Evolutionary conservation across 1,284 basidiomycete species (phyloP), one percentile per base, ranked within the genome.

Genomic region (Papiliotrema fonsecae): DNA sequence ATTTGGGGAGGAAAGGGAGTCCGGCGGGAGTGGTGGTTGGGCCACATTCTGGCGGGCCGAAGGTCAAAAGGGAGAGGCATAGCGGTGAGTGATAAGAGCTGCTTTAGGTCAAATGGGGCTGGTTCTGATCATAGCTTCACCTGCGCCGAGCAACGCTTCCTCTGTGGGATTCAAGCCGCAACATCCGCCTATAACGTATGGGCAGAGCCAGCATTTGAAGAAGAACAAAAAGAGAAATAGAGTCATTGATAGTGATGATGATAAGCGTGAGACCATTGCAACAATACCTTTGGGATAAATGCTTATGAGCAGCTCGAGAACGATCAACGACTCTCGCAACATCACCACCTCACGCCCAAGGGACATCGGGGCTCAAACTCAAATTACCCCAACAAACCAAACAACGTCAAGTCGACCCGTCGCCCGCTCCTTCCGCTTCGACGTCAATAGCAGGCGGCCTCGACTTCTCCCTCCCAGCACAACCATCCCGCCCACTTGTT

Each of bases 201-300:
- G 59, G 16, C 51, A 37, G 11, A 36, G 27, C 26, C 47, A 55
- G 26, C 59, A 83, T 74, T 82, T 83, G 68, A 88, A 87, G 77
- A 87, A 88, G 76, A 88, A 89, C 75, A 88, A 88, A 65, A 83
- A 85, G 68, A n/a, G n/a, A n/a, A 88, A 87, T 77, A 79, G 85
- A 13, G 62, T 70, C 47, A 81, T 87, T 22, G 72, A 76, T 13
- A 85, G 85, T 25, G 83, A 84, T 24, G 86, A 85, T 61, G 88
- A 89, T 60, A 71, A 87, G 60, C 75, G 77, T 73, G 80, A 79
- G 82, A 67, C 9, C 18, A 28, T 34, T 19, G 11, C 21, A 27
- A 21, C 41, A 14, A 37, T 30, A 6, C 7, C 10, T 18, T 2
- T 6, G 21, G 4, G 6, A n/a, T n/a, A 1, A 24, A 22, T 14